Evolutionary conservation across 139 green algal genomes (phyloP), one percentile per base, ranked within the genome.

Genomic region (Trebouxia sp.): DNA sequence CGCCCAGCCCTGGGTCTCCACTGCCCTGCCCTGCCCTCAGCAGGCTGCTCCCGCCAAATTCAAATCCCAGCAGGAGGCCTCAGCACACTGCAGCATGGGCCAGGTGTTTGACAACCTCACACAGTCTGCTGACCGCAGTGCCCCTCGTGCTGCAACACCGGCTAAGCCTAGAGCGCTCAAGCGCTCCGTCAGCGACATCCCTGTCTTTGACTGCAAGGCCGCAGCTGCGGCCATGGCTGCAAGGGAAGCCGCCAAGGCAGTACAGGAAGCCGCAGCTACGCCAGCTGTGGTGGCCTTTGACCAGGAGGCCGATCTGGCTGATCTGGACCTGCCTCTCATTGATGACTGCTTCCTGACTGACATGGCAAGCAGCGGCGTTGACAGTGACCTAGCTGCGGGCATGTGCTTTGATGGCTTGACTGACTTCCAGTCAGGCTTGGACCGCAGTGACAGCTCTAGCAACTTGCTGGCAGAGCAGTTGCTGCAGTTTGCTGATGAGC

Each of bases 171-270:
- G 62, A 12, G 35, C 62, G 5, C 62, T 72, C 62, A 72, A 45
- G 62, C 62, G 62, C 62, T 72, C 32, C 24, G 62, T 72, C 62
- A 72, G 62, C 35, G 62, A 72, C 62, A 72, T 72, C 32, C 32
- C 62, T 30, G 62, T 72, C 15, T 72, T 72, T 72, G 62, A 72
- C 62, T 72, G 62, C 62, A 72, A 72, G 35, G 62, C 62, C n/a
- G 62, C 62, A 45, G 62, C 62, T 45, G 62, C 62, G 11, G 62
- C 62, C 35, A 45, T 72, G 62, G 62, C 62, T 10, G 62, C 62
- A 30, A 72, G 11, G 32, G 62, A 72, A 72, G 62, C 62, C 10
- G 62, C 32, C 62, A 72, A 43, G 28, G 12, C 62, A 26, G 32
- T 42, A 17, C 6, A 30, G 62, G 62, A 35, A 72, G 62, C 35